phyloP scores from a whole-genome alignment of 352 stramenopile genomes.

The Peronospora farinosa region DNA sequence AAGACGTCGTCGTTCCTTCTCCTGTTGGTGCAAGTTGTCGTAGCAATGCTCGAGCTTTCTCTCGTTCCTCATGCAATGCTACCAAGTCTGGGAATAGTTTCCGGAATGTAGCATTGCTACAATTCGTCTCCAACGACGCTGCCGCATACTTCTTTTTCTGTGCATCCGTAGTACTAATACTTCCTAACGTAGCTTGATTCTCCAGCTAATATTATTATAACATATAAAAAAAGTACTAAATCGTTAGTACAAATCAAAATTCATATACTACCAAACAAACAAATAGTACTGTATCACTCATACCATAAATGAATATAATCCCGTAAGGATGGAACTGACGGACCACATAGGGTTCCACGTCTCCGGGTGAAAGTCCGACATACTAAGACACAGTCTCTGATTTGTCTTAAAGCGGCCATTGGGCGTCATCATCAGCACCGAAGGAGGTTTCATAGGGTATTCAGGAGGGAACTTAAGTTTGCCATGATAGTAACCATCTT shows the following conservation, averaged over 20 bases:
- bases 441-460: slow-evolving; percentile 94
- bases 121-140: slow-evolving; percentile 79
- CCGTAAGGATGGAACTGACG: slow-evolving; percentile 92
- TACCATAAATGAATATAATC: slow-evolving; percentile 94
- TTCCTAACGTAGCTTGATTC: slow-evolving; percentile 82
- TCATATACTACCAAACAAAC: neutral
- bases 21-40: slow-evolving; percentile 22
- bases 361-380: slow-evolving; percentile 94
- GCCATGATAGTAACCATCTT: slow-evolving; percentile 88
- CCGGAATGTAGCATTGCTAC: slow-evolving; percentile 67
- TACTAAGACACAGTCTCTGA: slow-evolving; percentile 90
- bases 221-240: neutral
- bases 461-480: slow-evolving; percentile 90
- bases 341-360: slow-evolving; percentile 96
- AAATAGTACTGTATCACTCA: neutral
- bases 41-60: slow-evolving; percentile 40
- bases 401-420: slow-evolving; percentile 94
- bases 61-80: slow-evolving; percentile 53
- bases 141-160: slow-evolving; percentile 81
- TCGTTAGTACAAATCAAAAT: slow-evolving; percentile 9
- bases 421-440: slow-evolving; percentile 92
- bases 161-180: slow-evolving; percentile 78
- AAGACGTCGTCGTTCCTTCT: slow-evolving; percentile 8
- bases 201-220: slow-evolving; percentile 31
- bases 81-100: slow-evolving; percentile 88